Evolutionary conservation across 2,329 filamentous ascomycete genomes (phyloP), one percentile per base, ranked within the genome.

Genomic region (Talaromyces islandicus): DNA sequence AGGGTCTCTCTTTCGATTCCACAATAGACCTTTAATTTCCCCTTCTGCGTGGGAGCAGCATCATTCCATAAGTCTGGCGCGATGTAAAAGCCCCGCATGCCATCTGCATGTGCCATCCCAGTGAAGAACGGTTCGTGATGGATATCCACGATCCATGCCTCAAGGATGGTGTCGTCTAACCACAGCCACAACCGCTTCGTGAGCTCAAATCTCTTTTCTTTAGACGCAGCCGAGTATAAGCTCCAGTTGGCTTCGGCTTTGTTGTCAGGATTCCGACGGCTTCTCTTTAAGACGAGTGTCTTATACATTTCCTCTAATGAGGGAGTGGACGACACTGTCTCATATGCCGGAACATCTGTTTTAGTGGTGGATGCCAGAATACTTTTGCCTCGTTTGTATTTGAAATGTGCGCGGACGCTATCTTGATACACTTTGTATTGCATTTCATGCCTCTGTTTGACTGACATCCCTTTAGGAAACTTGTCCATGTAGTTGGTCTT

Each of bases 61-160:
- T 66, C 52, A 19, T 19, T 9, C 21, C 24, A 24, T 14, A 46
- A 11, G 3, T 46, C 43, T 2, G 21, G 14, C 9, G 64, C 58
- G 11, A 70, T 55, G 57, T 67, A 66, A 57, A 74, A 63, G 4
- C 65, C 62, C 24, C 27, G 59, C 6, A 63, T 50, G 7, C 73
- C 69, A 59, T 75, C 69, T 1, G 71, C 61, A 60, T 71, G 68
- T 1, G 67, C 65, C 2, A 68, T 69, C 6, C 71, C 71, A 46
- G 74, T 65, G 50, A 71, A 74, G 56, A 73, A 76, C 7, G 68
- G 54, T 25, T 61, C 25, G 46, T 71, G 70, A 17, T 67, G 66
- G 7, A 71, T 73, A 48, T 72, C 65, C 6, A 65, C 65, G 17
- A 61, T 50, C 21, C 56, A 64, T 17, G 48, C 48, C 7, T 60